Evolutionary conservation across 2,329 filamentous ascomycete species (phyloP).

Genomic region (Paraconiothyrium brasiliense): DNA sequence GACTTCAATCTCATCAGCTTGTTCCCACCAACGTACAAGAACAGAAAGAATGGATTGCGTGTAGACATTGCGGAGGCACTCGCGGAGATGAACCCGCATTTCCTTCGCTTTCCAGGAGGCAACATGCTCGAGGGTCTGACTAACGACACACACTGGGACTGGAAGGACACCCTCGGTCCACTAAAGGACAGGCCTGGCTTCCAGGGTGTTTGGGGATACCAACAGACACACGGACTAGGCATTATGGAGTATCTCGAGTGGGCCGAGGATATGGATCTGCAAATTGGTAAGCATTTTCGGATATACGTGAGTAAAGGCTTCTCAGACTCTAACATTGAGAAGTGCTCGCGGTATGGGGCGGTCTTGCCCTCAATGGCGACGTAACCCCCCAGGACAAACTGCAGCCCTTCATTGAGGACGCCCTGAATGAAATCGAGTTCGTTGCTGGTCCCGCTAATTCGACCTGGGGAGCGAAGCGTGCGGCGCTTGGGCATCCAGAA

Average conservation of each 20-base stretch:
- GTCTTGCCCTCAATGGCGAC: constrained; percentile 55
- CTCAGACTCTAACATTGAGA: constrained; percentile 26
- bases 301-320: constrained; percentile 1
- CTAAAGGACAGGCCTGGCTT: constrained; percentile 59
- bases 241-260: constrained; percentile 60
- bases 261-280: constrained; percentile 57
- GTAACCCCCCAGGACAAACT: constrained; percentile 48
- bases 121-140: constrained; percentile 55
- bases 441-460: constrained; percentile 40
- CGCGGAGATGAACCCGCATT: constrained; percentile 53
- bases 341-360: constrained; percentile 55
- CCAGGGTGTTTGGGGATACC: constrained; percentile 54
- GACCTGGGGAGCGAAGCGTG: constrained; percentile 47
- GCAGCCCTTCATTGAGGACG: constrained; percentile 51
- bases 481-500: constrained; percentile 48
- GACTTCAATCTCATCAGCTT: constrained; percentile 63
- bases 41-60: constrained; percentile 61
- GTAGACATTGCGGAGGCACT: constrained; percentile 60
- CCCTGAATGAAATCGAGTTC: constrained; percentile 50
- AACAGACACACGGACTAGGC: constrained; percentile 56
- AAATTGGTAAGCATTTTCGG: constrained; percentile 37
- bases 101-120: constrained; percentile 62
- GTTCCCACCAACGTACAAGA: constrained; percentile 65
- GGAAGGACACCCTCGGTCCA: constrained; percentile 62
- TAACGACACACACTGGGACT: constrained; percentile 45